A percentile compares a stretch with the other conserved stretches of the same genome.
Conservation (phyloP, 2,329 filamentous ascomycete species). For the Phyllosticta ampelicida region DNA sequence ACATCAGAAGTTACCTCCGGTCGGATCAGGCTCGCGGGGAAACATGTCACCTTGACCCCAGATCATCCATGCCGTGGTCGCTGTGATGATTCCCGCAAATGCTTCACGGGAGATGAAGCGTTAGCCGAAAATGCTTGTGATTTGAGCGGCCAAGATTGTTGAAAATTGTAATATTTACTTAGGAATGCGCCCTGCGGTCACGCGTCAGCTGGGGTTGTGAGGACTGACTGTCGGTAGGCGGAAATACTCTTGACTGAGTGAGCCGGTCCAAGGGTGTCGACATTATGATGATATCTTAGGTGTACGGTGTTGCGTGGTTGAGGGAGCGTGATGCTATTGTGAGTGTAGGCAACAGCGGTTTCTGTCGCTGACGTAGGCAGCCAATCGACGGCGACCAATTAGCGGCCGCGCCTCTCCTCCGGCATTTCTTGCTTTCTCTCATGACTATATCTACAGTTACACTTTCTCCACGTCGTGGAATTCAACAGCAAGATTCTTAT, state of each 20-base stretch:
- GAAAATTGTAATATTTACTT: constrained; percentile 3
- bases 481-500: no score
- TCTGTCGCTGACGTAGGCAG: no score
- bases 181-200: constrained; percentile 26
- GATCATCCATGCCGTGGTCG: constrained; percentile 72
- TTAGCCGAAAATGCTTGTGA: not conserved
- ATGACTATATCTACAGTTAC: no score
- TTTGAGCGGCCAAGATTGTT: not conserved
- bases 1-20: constrained; percentile 48
- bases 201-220: constrained; percentile 12
- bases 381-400: no score
- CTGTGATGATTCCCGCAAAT: constrained; percentile 72
- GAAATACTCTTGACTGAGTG: constrained; percentile 27
- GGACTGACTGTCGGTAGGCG: not conserved
- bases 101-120: constrained; percentile 14
- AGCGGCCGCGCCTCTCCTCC: no score
- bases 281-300: constrained; percentile 22
- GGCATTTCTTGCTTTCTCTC: no score
- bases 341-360: no score
- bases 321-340: no score
- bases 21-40: constrained; percentile 63
- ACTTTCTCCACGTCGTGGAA: no score
- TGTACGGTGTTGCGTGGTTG: not conserved
- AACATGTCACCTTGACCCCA: constrained; percentile 65
- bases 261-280: constrained; percentile 40